Percentiles rank a stretch among this genome's conserved stretches.
Conservation (phyloP, 1,284 basidiomycete species). For the Boletus albobrunnescens region DNA sequence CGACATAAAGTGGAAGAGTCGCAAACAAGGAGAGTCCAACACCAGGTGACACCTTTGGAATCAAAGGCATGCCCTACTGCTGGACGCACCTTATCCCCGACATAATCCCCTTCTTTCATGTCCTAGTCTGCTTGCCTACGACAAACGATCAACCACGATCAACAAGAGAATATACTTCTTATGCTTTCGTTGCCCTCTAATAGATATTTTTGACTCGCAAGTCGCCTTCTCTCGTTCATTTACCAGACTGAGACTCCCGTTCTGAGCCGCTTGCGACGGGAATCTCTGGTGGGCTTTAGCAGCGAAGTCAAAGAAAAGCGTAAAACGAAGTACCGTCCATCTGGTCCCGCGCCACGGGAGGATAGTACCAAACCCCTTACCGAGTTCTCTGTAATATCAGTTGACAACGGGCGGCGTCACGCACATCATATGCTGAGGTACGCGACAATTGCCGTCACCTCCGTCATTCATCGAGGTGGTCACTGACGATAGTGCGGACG, state of each 20-base stretch:
- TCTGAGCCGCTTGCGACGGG: constrained; percentile 10
- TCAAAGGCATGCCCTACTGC: constrained; percentile 13
- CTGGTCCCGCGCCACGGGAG: constrained; percentile 7
- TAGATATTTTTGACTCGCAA: no score
- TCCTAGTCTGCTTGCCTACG: neutral
- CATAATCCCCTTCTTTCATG: neutral
- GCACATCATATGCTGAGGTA: no score
- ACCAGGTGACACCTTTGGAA: constrained; percentile 11
- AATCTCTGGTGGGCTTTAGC: neutral
- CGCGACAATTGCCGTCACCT: no score
- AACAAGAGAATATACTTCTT: no score
- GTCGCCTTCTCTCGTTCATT: constrained; percentile 1
- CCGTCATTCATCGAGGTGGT: no score
- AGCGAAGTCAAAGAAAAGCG: neutral
- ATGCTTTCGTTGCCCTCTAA: no score
- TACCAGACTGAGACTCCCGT: constrained; percentile 7
- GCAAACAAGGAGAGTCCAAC: constrained; percentile 23
- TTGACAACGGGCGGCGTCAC: no score
- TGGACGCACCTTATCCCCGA: constrained; percentile 27
- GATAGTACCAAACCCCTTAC: neutral
- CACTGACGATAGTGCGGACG: no score
- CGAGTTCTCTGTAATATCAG: neutral
- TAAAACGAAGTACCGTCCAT: constrained; percentile 9
- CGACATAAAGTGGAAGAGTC: neutral
- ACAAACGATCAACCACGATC: neutral